Conservation (phyloP, 2,329 filamentous ascomycete genomes). For the Septoria petroselini region DNA sequence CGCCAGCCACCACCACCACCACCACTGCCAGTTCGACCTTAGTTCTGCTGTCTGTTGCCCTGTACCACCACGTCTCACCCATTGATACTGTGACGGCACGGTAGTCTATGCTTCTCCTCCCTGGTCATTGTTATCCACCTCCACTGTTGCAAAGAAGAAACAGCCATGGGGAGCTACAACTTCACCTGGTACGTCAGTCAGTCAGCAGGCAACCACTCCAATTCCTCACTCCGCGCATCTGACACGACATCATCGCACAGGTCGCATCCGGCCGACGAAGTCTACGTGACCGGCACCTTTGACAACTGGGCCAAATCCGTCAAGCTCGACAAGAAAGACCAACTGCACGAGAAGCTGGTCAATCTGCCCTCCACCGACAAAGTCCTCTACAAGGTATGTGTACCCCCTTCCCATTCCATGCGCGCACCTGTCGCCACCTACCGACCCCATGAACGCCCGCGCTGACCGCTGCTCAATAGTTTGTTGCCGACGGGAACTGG, state of each 20-base stretch:
- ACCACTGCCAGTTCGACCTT: background rate
- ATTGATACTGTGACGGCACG: too few relatives aligned
- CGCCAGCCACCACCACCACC: background rate
- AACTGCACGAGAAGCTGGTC: conserved; percentile 76
- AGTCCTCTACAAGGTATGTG: conserved; percentile 87
- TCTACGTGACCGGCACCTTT: conserved; percentile 94
- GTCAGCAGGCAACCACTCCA: too few relatives aligned
- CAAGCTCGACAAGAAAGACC: conserved; percentile 72
- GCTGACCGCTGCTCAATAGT: conserved; percentile 57
- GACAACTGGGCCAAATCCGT: conserved; percentile 89
- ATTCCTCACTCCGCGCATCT: too few relatives aligned
- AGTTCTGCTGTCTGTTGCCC: background rate
- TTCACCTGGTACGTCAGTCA: conserved; percentile 64
- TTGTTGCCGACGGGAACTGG: conserved; percentile 93
- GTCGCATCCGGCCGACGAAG: conserved; percentile 70
- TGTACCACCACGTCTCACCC: background rate
- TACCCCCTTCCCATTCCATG: conserved; percentile 1
- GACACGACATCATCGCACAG: conserved; percentile 19
- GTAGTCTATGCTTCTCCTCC: too few relatives aligned
- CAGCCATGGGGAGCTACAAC: conserved; percentile 62
- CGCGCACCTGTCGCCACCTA: too few relatives aligned
- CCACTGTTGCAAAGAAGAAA: conserved; percentile 19
- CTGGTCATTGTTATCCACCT: too few relatives aligned
- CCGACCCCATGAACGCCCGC: too few relatives aligned
- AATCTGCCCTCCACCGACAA: conserved; percentile 65